A percentile compares a stretch with the other conserved stretches of the same genome.
Evolutionary conservation across 2,329 filamentous ascomycete species (phyloP).

Genomic region (Penicillium sp.): DNA sequence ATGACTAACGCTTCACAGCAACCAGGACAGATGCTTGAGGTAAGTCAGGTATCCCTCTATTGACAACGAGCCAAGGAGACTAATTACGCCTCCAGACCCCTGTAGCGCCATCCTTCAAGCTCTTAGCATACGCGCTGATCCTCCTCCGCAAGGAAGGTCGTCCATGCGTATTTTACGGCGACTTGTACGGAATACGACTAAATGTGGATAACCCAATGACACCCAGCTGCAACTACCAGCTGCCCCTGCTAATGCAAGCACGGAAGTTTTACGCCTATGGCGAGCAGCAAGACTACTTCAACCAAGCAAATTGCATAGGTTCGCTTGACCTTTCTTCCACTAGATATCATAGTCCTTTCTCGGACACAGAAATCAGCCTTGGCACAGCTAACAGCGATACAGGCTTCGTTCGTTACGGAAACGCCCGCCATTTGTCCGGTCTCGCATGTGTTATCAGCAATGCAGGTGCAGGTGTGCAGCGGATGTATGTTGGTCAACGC

Average conservation of each 20-base stretch:
- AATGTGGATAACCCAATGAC: constrained; percentile 49
- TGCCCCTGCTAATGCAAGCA: constrained; percentile 61
- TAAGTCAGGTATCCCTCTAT: constrained; percentile 18
- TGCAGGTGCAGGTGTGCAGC: constrained; percentile 49
- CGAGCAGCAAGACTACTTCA: constrained; percentile 63
- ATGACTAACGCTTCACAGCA: constrained; percentile 45
- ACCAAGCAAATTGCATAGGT: constrained; percentile 61
- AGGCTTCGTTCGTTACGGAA: constrained; percentile 55
- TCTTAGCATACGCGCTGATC: constrained; percentile 69
- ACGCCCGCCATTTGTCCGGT: constrained; percentile 49
- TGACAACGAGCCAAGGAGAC: not conserved
- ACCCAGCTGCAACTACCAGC: constrained; percentile 54
- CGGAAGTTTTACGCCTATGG: constrained; percentile 68
- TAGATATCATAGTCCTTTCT: not conserved
- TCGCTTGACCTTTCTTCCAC: constrained; percentile 4
- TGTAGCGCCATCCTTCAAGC: constrained; percentile 67
- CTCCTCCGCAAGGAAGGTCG: constrained; percentile 63
- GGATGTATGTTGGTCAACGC: constrained; percentile 61
- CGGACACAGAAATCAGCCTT: not conserved
- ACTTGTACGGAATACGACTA: constrained; percentile 63
- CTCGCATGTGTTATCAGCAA: constrained; percentile 60
- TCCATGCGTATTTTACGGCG: constrained; percentile 69
- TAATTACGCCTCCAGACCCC: constrained; percentile 45
- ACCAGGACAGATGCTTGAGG: constrained; percentile 61
- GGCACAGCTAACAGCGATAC: constrained; percentile 9